These are phyloP conservation scores for Bassia scoparia DNA, from an alignment of 148 eudicot genomes.

Conservation along the genomic window DNA sequence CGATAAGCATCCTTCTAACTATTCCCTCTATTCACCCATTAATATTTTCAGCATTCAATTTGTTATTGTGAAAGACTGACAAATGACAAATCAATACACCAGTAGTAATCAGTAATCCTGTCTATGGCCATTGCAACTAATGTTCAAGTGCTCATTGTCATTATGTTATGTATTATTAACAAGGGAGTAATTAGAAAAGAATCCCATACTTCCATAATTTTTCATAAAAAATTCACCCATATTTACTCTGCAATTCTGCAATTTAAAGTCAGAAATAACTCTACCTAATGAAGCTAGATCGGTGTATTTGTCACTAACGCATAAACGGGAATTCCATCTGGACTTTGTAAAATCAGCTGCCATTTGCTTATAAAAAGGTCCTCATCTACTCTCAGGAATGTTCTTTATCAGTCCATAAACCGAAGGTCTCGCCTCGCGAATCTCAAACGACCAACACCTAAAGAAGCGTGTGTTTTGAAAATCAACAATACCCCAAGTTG, in stretches of 20 bases:
- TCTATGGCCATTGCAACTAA: no score
- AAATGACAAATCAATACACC: no score
- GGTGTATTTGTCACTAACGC: slow-evolving; percentile 95
- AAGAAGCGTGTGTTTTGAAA: slow-evolving; percentile 88
- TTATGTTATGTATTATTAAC: no score
- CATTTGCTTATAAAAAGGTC: slow-evolving; percentile 99
- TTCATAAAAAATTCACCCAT: neutral
- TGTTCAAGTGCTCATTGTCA: no score
- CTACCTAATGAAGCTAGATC: slow-evolving; percentile 95
- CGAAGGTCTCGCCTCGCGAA: slow-evolving; percentile 88
- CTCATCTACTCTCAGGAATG: slow-evolving; percentile 73
- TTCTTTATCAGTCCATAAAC: slow-evolving; percentile 93
- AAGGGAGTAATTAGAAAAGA: no score
- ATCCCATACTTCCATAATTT: no score
- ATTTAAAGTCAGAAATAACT: slow-evolving; percentile 1
- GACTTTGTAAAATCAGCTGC: slow-evolving; percentile 94
- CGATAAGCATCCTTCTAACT: no score
- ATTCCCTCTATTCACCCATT: no score
- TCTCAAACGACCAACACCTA: slow-evolving; percentile 86
- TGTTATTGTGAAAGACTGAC: no score
- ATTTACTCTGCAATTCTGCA: neutral
- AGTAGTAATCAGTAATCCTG: no score
- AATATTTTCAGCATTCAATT: no score
- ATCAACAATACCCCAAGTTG: slow-evolving; percentile 97
- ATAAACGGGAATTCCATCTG: slow-evolving; percentile 88